A percentile compares a stretch with the other conserved stretches of the same genome.
These are phyloP conservation scores for Xylaria scruposa DNA, from an alignment of 495 filamentous ascomycete genomes.

Conservation along the genomic window DNA sequence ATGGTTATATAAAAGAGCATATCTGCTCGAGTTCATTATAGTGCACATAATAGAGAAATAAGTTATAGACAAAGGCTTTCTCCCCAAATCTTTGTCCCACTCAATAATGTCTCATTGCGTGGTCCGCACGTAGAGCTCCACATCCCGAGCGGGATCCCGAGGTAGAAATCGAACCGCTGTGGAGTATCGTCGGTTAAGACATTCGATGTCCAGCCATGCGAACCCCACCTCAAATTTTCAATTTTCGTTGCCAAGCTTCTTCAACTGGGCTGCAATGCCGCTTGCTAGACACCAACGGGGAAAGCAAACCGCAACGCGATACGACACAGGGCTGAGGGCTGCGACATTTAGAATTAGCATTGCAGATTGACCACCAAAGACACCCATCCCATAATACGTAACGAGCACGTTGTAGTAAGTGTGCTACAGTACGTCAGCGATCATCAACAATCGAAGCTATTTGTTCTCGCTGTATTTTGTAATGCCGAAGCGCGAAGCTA, in stretches of 20 bases:
- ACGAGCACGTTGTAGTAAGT: background rate
- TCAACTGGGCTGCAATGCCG: background rate
- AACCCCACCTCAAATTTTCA: conserved; percentile 17
- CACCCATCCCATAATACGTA: background rate
- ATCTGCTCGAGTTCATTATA: background rate
- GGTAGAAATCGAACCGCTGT: background rate
- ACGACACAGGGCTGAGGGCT: background rate
- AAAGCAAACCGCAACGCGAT: background rate
- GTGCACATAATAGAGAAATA: background rate
- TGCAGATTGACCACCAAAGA: background rate
- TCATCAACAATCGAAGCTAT: background rate
- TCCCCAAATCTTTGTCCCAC: background rate
- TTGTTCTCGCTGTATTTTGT: conserved; percentile 1
- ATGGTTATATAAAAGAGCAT: background rate
- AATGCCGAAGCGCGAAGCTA: conserved; percentile 24
- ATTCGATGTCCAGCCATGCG: background rate
- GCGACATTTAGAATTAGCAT: background rate
- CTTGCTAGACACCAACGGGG: background rate
- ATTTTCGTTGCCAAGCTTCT: conserved; percentile 12
- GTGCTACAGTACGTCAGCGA: background rate
- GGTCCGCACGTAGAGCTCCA: background rate
- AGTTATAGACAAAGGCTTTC: background rate
- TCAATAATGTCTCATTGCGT: background rate
- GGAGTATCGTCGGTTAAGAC: background rate
- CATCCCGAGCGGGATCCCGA: conserved; percentile 6